Evolutionary conservation across 2,329 filamentous ascomycete species (phyloP).

Genomic region (Corinectria fuckeliana): DNA sequence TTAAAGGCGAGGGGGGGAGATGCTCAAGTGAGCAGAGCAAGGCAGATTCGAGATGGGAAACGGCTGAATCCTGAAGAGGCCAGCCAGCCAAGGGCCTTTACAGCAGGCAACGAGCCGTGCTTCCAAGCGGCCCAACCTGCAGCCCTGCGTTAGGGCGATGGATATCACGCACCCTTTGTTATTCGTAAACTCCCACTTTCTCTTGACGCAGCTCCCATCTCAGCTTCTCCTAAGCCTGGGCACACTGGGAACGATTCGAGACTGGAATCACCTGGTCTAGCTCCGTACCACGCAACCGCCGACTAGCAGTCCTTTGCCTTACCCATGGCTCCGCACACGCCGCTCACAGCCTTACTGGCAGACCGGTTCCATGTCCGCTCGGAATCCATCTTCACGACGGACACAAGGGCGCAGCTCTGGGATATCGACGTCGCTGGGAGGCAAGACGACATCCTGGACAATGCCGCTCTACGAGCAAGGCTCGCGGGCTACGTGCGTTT

Average conservation of each 20-base stretch:
- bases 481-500: neutral
- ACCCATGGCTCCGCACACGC: neutral
- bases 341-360: neutral
- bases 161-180: neutral
- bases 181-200: neutral
- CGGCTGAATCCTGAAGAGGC: too few species aligned
- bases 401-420: slow-evolving; percentile 11
- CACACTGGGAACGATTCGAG: neutral
- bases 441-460: slow-evolving; percentile 2
- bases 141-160: neutral
- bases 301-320: neutral
- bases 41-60: too few species aligned
- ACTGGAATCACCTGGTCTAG: neutral
- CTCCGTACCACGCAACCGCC: too few species aligned
- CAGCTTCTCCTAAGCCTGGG: neutral
- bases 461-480: neutral
- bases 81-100: neutral
- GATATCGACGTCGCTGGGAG: neutral
- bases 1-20: too few species aligned
- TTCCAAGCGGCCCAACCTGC: neutral
- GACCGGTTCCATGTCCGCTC: neutral
- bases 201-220: neutral
- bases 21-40: too few species aligned
- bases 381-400: neutral
- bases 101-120: neutral